These are phyloP conservation scores for Saturnispora diversa DNA, from an alignment of 805 yeast genomes.

Conservation along the genomic window DNA sequence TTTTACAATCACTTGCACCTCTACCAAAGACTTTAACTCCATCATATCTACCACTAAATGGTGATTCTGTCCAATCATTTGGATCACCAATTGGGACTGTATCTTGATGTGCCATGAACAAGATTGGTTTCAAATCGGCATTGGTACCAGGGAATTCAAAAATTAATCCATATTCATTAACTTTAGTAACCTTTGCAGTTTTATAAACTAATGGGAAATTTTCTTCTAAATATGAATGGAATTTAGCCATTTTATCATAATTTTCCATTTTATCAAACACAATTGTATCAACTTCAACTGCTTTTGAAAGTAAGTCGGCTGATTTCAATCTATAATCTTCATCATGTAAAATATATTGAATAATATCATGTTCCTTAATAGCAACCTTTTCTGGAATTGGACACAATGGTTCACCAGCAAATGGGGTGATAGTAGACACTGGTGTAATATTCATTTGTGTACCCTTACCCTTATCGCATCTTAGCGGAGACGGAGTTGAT, in stretches of 20 bases:
- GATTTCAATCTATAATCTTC: conserved; percentile 30
- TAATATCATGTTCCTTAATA: conserved; percentile 15
- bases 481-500: no score
- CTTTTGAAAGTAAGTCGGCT: conserved; percentile 37
- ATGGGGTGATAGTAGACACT: neutral
- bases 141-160: conserved; percentile 58
- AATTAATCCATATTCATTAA: conserved; percentile 58
- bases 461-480: conserved; percentile 26
- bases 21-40: conserved; percentile 66
- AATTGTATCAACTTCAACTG: conserved; percentile 47
- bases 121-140: conserved; percentile 46
- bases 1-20: conserved; percentile 73
- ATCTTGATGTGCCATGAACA: conserved; percentile 73
- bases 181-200: conserved; percentile 38
- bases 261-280: conserved; percentile 24
- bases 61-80: conserved; percentile 54
- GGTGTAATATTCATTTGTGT: no score
- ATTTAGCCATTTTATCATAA: conserved; percentile 19
- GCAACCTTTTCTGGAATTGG: conserved; percentile 22
- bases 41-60: conserved; percentile 60
- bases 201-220: conserved; percentile 30
- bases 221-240: conserved; percentile 17
- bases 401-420: conserved; percentile 13
- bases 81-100: conserved; percentile 67
- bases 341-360: conserved; percentile 29